Base-by-base conservation (phyloP, 1,139 yeast species). In the Sugiyamaella castrensis region DNA sequence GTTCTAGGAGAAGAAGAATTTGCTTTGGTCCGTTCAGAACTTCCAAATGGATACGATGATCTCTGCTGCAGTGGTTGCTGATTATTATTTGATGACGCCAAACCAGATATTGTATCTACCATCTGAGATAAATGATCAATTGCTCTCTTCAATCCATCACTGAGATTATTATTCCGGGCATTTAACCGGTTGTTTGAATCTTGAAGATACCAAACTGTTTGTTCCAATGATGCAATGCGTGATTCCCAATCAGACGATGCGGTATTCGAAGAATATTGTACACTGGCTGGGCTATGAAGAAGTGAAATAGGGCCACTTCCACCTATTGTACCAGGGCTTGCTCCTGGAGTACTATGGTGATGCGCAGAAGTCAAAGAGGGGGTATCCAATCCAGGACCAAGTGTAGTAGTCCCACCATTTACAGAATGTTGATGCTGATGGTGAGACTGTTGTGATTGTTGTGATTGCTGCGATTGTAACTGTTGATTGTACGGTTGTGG, bases 181-280 rank as follows among this genome's bases (percentile, higher is more conserved):
- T 37, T 37, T 35, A 54, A 48, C 8, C 57, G 50, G 30, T 51
- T 43, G 40, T 57, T 53, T 15, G 53, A 35, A 37, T 58, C 62
- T 35, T 53, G 57, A 15, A 59, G 53, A 16, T 55, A 48, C 54
- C 55, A 56, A 2, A 55, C 48, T 4, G 53, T 43, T 39, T 57
- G 58, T 40, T 61, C 65, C 35, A 61, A 43, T 1, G 57, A 42
- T 6, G 53, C 46, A 11, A 57, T n/a, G 4, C 61, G 48, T 9
- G 50, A 47, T 13, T 57, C 59, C 42, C 47, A 26, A 48, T 44
- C 39, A 10, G 46, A 37, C 4, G 13, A 28, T 4, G 38, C 8
- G 2, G 35, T 13, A 10, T 37, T n/a, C 8, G 38, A 11, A 15
- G 37, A 7, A 19, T 40, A 29, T 6, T 13, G 39, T 3, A 43